Conservation (phyloP, 768 basidiomycete genomes). For the Crepidotus variabilis region DNA sequence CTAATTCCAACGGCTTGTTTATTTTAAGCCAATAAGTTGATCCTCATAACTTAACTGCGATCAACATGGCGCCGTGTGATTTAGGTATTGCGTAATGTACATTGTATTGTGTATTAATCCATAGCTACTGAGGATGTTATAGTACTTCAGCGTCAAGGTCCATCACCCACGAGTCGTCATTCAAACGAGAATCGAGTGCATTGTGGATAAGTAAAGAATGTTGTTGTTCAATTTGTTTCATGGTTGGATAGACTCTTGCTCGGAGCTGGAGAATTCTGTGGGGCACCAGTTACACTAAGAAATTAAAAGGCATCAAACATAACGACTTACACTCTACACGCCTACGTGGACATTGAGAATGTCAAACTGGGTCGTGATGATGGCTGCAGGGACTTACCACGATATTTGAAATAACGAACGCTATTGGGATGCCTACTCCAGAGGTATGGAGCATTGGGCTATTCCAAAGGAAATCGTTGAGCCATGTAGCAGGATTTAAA, state of each 20-base stretch:
- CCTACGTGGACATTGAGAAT: conserved; percentile 16
- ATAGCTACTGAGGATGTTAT: not conserved
- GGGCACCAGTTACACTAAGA: not conserved
- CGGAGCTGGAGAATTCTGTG: conserved; percentile 38
- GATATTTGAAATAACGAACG: conserved; percentile 32
- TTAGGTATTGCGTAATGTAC: not conserved
- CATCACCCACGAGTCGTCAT: not conserved
- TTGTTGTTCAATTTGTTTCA: conserved; percentile 25
- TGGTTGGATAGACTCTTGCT: conserved; percentile 28
- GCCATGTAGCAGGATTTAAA: not conserved
- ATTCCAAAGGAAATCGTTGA: not conserved
- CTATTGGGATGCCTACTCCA: conserved; percentile 32
- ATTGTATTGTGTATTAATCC: not conserved
- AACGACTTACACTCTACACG: conserved; percentile 29
- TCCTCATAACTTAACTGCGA: no score
- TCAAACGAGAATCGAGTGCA: not conserved
- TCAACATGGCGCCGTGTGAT: no score
- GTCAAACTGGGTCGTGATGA: not conserved
- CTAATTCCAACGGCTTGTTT: no score
- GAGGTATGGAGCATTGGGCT: conserved; percentile 28
- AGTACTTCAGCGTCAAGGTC: not conserved
- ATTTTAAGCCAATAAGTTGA: no score
- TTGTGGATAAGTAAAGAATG: conserved; percentile 16
- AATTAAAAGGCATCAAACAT: not conserved
- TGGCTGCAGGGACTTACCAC: conserved; percentile 21